Conservation (phyloP, 2,329 filamentous ascomycete genomes). For the Trichoderma sp. region DNA sequence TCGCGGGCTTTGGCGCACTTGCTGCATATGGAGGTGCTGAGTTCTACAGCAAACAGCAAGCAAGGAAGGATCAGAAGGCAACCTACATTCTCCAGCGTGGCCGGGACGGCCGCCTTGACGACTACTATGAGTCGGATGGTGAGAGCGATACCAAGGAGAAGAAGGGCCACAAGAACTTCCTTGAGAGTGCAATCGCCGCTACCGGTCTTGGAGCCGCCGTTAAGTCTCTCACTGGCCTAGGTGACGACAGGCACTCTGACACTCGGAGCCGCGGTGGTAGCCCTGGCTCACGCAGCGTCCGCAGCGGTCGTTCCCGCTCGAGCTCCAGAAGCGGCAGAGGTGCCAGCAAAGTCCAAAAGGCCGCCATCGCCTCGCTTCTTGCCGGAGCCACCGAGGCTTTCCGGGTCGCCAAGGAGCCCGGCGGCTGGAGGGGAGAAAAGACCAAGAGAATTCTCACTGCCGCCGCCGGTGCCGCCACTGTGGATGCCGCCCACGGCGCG, state of each 20-base stretch:
- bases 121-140: constrained; percentile 60
- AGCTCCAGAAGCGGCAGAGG: constrained; percentile 40
- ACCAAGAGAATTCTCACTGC: constrained; percentile 89
- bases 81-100: constrained; percentile 53
- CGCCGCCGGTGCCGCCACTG: constrained; percentile 78
- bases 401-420: constrained; percentile 82
- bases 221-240: constrained; percentile 56
- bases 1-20: constrained; percentile 62
- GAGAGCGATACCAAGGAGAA: constrained; percentile 48
- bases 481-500: constrained; percentile 72
- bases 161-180: constrained; percentile 62
- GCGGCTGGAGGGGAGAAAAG: constrained; percentile 87
- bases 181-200: constrained; percentile 61
- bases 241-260: constrained; percentile 40
- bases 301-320: constrained; percentile 54
- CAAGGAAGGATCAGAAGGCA: constrained; percentile 56
- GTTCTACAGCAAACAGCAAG: constrained; percentile 59
- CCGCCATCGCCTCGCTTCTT: constrained; percentile 84
- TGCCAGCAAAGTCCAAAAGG: constrained; percentile 70
- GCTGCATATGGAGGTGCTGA: constrained; percentile 64
- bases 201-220: constrained; percentile 61
- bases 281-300: constrained; percentile 49
- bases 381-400: constrained; percentile 92
- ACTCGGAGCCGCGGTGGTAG: constrained; percentile 51
- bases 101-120: constrained; percentile 50